Base-by-base conservation (phyloP, 2,329 filamentous ascomycete genomes). In the Zopfia rhizophila region DNA sequence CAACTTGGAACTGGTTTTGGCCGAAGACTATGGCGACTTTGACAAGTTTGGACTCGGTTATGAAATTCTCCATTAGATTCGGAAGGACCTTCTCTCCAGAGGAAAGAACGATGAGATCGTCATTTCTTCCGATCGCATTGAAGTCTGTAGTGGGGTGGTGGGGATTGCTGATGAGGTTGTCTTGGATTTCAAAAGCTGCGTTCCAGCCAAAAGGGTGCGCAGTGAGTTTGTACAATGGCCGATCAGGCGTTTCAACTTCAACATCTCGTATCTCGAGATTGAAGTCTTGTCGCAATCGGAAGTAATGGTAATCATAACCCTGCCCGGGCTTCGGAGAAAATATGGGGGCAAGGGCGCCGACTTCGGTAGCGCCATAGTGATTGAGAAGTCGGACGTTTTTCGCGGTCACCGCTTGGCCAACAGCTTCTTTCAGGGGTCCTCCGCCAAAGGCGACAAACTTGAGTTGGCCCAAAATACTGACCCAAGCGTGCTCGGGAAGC, bases 321-420 rank as follows among this genome's bases (percentile, higher is more conserved):
- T 54, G 35, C 5, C 45, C 49, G 1, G 69, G 69, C 12, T 49
- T 38, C n/a, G n/a, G n/a, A 11, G 16, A 18, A 39, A 72, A 72
- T 2, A 68, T 66, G 2, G 63, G 63, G 2, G 70, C 62, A 5
- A 74, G 41, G 1, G 68, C 59, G 1, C 71, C 70, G 2, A 64
- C 60, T 43, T 74, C 71, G 1, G 70, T 74, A 3, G 61, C 60
- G 2, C 71, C 71, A 36, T 67, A 73, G 41, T 69, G 63, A 46
- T 72, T 72, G 18, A 74, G 51, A 1, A 74, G 40, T 27, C 57
- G 65, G 13, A 72, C 54, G 1, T 54, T 49, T 6, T 48, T 49
- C 3, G 52, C 32, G 4, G 45, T 51, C 5, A 73, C 49, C 5
- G 13, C 37, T 3, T 50, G 51, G 12, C 62, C 68, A 8, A 63